Conservation (phyloP, 1,139 yeast genomes). For the Meyerozyma smithsonii region DNA sequence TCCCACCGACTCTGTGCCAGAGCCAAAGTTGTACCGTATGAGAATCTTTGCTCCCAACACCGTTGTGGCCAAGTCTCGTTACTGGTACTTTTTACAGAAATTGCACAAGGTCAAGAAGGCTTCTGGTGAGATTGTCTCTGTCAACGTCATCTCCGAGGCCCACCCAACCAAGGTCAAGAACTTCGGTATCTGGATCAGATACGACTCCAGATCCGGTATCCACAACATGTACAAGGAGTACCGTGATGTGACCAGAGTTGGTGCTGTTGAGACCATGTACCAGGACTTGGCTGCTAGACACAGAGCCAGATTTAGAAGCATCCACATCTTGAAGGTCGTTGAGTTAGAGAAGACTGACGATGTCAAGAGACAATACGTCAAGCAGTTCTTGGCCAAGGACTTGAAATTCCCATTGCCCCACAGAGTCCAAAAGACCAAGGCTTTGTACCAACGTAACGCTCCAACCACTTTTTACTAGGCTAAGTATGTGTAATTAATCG, state of each 20-base stretch:
- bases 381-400: slow-evolving; percentile 93
- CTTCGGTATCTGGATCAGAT: slow-evolving; percentile 99
- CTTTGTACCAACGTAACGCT: slow-evolving; percentile 86
- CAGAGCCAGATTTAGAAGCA: slow-evolving; percentile 99
- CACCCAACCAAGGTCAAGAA: slow-evolving; percentile 99
- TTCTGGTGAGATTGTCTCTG: slow-evolving; percentile 97
- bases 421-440: slow-evolving; percentile 91
- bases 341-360: slow-evolving; percentile 97
- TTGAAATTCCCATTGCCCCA: slow-evolving; percentile 99
- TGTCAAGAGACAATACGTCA: slow-evolving; percentile 98
- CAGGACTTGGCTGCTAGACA: slow-evolving; percentile 99
- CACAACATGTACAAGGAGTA: slow-evolving; percentile 99
- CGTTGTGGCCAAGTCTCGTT: slow-evolving; percentile 99
- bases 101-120: slow-evolving; percentile 99
- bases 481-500: slow-evolving; percentile 3
- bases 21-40: slow-evolving; percentile 99
- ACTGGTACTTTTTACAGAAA: slow-evolving; percentile 99
- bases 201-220: slow-evolving; percentile 99
- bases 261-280: slow-evolving; percentile 98
- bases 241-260: slow-evolving; percentile 99
- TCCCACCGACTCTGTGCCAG: slow-evolving; percentile 98
- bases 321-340: slow-evolving; percentile 98
- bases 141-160: slow-evolving; percentile 87
- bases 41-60: slow-evolving; percentile 99
- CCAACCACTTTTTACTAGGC: slow-evolving; percentile 93